Evolutionary conservation across 306 rosid species (phyloP).

Genomic region (Styphnolobium japonicum): DNA sequence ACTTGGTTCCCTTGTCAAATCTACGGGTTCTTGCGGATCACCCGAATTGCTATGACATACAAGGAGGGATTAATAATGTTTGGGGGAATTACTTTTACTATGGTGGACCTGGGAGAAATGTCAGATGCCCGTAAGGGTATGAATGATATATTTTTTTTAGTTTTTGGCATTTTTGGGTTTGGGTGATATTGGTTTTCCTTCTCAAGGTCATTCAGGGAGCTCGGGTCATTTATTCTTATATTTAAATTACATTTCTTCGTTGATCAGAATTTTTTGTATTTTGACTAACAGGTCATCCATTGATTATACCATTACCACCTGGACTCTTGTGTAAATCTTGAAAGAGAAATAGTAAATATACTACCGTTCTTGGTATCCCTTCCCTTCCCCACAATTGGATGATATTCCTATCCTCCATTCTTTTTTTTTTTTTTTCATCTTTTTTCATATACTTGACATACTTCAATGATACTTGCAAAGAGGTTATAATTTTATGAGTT

Average conservation of each 20-base stretch:
- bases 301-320: constrained; percentile 42
- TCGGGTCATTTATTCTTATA: constrained; percentile 48
- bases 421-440: not conserved
- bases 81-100: constrained; percentile 97
- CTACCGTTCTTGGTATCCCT: constrained; percentile 30
- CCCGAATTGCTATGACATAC: constrained; percentile 90
- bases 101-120: constrained; percentile 97
- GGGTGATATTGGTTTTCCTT: constrained; percentile 42
- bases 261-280: constrained; percentile 18
- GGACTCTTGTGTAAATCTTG: constrained; percentile 59
- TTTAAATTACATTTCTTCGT: constrained; percentile 43
- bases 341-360: constrained; percentile 61
- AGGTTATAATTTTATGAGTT: not conserved
- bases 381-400: not conserved
- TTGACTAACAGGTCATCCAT: constrained; percentile 58
- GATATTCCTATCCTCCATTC: not conserved
- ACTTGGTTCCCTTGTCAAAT: constrained; percentile 67
- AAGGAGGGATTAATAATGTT: constrained; percentile 79
- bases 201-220: constrained; percentile 48
- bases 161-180: constrained; percentile 51
- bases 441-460: not conserved
- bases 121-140: constrained; percentile 69
- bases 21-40: constrained; percentile 88
- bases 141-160: constrained; percentile 19
- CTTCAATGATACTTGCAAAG: not conserved